Percentiles rank a stretch among this genome's conserved stretches.
Evolutionary conservation across 345 rosid genomes (phyloP).

Genomic region (Combretum micranthum): DNA sequence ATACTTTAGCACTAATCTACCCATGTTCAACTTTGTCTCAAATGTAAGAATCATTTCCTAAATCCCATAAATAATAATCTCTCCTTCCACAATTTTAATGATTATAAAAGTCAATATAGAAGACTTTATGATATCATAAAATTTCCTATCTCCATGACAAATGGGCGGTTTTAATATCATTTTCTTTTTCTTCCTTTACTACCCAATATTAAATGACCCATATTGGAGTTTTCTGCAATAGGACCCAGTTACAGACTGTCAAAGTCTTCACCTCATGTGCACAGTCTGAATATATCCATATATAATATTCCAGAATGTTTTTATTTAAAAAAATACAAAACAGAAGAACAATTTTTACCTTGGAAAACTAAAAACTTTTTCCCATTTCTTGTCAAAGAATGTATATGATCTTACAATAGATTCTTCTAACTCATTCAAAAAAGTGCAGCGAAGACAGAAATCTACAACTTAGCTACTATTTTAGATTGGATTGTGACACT

Average conservation of each 20-base stretch:
- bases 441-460: too few relatives aligned
- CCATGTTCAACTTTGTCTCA: constrained; percentile 23
- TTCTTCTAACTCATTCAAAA: background rate
- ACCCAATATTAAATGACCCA: constrained; percentile 1
- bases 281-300: background rate
- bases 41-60: constrained; percentile 23
- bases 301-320: background rate
- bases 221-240: constrained; percentile 8
- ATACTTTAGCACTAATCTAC: constrained; percentile 30
- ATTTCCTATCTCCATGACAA: background rate
- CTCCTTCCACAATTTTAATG: constrained; percentile 2
- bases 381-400: background rate
- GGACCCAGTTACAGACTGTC: constrained; percentile 18
- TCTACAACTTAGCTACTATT: too few relatives aligned
- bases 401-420: constrained; percentile 3
- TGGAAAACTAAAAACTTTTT: background rate
- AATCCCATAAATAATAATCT: constrained; percentile 8
- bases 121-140: background rate
- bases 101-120: constrained; percentile 8
- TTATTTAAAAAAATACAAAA: background rate
- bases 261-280: constrained; percentile 10
- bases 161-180: constrained; percentile 1
- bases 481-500: too few relatives aligned
- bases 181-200: background rate
- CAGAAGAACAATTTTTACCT: background rate